Base-by-base conservation (phyloP, 2,329 filamentous ascomycete species). In the Trichoderma sp. region DNA sequence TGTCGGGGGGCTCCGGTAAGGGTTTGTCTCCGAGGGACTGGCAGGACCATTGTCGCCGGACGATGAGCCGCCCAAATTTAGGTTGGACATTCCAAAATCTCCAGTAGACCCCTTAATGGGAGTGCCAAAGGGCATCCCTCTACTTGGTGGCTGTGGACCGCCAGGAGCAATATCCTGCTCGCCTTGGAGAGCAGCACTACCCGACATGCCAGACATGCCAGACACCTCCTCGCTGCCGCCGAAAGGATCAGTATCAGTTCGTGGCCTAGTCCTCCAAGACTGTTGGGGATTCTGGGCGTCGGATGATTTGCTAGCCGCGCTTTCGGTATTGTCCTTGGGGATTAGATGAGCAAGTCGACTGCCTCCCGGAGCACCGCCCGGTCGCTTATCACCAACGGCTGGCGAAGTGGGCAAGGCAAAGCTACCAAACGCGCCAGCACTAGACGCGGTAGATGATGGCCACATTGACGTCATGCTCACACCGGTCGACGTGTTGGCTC, bases 11-110 rank as follows among this genome's bases (percentile, higher is more conserved):
- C 95, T 98, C 74, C 95, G 93, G 79, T 96, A 99, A 2, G 96
- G 96, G 78, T 99, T 99, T 3, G 96, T 98, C 77, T 97, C 93
- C 0, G 95, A 96, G 12, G 96, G 96, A 79, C 95, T 98, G 78
- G 93, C 88, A 0, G 93, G 92, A 72, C 94, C 93, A n/a, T 85
- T 85, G 57, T 80, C 83, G 69, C 89, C 87, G 47, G 88, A 86
- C 11, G 58, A 39, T 30, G 62, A 34, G 65, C 86, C 86, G 80
- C 79, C 89, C 78, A 84, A 85, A 81, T 82, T 88, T 76, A 87
- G 84, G 76, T 88, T 88, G 15, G 87, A 83, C 87, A 91, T 89
- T 58, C 89, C 88, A 76, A 91, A 89, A 73, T 91, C 89, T 53
- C 85, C 82, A 5, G 87, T 81, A 4, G 83, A 84, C 6, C 83